Base-by-base conservation (phyloP, 202 grass and related monocot genomes). In the Setaria viridis region DNA sequence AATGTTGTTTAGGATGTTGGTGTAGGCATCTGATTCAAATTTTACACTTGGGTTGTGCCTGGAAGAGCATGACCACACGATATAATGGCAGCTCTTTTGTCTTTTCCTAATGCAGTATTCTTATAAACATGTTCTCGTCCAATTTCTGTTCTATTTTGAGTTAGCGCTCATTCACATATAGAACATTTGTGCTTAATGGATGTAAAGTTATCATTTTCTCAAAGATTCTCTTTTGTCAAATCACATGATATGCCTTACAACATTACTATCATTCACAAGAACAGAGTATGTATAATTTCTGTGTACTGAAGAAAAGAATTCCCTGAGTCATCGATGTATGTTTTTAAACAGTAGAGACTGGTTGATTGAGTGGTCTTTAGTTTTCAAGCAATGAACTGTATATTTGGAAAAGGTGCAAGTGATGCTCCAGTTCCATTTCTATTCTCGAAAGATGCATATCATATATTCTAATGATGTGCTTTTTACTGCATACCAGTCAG, bases 321-420 rank as follows among this genome's bases (percentile, higher is more conserved):
- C 17, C 34, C 51, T 57, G 20, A 14, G 60, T 57, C 37, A 25
- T 82, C 0, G 17, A 21, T 50, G 32, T 56, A 43, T 86, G 57
- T 19, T 86, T 71, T 82, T 82, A 66, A 19, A 66, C 39, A 48
- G 72, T 86, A 11, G 11, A 46, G 69, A 55, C 62, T 67, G 53
- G 65, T 79, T 13, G 19, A 39, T 84, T 75, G 68, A 84, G 75
- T 84, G 60, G 43, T 87, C 73, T 80, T 74, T 87, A 62, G n/a
- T 83, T 70, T 84, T 66, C 85, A 79, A 51, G 82, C 39, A 68
- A 70, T 60, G 60, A 79, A 78, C n/a, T 59, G 7, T 70, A 70
- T 63, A 16, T 64, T 70, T 37, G 51, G 45, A 37, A 74, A 83
- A 80, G 42, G 35, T 57, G 51, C 39, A 84, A 77, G 56, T 48